Conservation (phyloP, 1,139 yeast genomes). For the Pichia sp. region DNA sequence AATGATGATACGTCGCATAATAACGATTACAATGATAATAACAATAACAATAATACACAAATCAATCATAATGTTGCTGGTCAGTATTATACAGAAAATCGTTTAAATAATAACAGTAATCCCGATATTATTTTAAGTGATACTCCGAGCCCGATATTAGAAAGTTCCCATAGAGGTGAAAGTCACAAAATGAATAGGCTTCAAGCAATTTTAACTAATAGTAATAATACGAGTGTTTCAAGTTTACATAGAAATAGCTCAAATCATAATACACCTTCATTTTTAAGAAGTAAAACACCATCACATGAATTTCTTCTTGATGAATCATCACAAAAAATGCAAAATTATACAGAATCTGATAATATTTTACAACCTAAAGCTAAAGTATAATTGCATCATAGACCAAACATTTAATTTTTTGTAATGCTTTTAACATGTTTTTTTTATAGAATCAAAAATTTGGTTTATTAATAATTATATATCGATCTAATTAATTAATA, state of each 20-base stretch:
- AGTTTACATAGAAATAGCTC: background rate
- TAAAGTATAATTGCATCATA: no score
- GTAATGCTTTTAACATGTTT: no score
- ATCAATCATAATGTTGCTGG: background rate
- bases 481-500: no score
- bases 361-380: background rate
- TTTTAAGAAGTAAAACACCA: conserved; percentile 11
- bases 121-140: conserved; percentile 5
- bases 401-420: no score
- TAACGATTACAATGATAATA: background rate
- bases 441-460: no score
- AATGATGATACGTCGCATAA: conserved; percentile 6
- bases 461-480: no score
- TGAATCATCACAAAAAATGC: background rate
- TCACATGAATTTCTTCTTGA: conserved; percentile 9
- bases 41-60: background rate
- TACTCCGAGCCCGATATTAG: conserved; percentile 12
- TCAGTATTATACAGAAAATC: no score
- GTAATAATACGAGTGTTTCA: conserved; percentile 4
- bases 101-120: background rate
- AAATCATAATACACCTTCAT: background rate
- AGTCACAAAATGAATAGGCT: conserved; percentile 9
- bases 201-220: background rate
- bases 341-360: conserved; percentile 2
- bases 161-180: conserved; percentile 4